Evolutionary conservation across 2,329 filamentous ascomycete genomes (phyloP).

Genomic region (Colletotrichum gloeosporioides): DNA sequence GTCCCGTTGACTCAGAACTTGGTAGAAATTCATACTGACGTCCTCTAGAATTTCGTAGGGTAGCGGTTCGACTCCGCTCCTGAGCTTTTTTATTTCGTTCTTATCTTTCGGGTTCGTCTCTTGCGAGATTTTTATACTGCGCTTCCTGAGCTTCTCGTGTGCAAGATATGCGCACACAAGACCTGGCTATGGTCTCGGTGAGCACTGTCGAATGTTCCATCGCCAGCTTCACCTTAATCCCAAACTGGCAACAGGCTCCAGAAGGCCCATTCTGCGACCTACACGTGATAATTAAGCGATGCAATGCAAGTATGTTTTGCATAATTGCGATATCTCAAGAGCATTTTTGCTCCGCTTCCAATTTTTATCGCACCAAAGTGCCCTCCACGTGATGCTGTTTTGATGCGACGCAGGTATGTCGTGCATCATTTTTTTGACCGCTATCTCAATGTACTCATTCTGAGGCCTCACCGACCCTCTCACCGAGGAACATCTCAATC

Average conservation of each 20-base stretch:
- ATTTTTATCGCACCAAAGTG: background rate
- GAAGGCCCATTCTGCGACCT: slow-evolving; percentile 18
- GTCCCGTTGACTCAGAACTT: background rate
- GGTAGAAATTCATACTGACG: background rate
- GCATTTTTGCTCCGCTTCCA: background rate
- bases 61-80: background rate
- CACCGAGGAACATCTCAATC: background rate
- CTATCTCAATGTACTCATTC: background rate
- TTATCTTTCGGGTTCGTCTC: background rate
- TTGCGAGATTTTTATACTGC: background rate
- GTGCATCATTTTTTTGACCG: background rate
- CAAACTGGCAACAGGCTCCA: background rate
- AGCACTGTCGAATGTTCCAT: background rate
- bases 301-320: slow-evolving; percentile 22
- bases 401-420: slow-evolving; percentile 16
- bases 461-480: background rate
- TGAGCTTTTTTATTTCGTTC: background rate
- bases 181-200: background rate
- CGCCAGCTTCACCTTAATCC: slow-evolving; percentile 1
- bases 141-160: background rate
- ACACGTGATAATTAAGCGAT: slow-evolving; percentile 13
- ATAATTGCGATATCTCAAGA: slow-evolving; percentile 21
- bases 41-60: background rate
- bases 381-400: slow-evolving; percentile 13
- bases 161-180: background rate